Evolutionary conservation across 306 rosid species (phyloP).

Genomic region (Bauhinia variegata): DNA sequence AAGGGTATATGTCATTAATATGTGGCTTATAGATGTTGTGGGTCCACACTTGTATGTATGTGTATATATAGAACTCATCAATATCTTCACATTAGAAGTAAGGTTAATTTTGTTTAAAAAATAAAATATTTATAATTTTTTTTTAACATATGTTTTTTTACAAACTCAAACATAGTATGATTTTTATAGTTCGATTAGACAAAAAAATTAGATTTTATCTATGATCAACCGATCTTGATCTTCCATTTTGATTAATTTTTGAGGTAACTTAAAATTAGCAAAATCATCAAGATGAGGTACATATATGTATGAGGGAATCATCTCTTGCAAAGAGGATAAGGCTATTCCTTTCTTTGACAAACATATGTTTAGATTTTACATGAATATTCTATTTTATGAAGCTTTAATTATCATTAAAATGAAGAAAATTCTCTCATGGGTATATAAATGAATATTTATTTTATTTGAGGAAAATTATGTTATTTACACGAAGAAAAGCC

Average conservation of each 20-base stretch:
- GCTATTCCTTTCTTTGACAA: slow-evolving; percentile 1
- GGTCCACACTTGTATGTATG: too few relatives aligned
- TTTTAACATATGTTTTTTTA: too few relatives aligned
- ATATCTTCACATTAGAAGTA: too few relatives aligned
- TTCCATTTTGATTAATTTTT: not conserved
- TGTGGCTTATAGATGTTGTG: slow-evolving; percentile 31
- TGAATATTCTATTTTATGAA: not conserved
- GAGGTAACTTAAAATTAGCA: too few relatives aligned
- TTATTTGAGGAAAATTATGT: slow-evolving; percentile 28
- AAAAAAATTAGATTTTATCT: too few relatives aligned
- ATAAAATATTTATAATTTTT: too few relatives aligned
- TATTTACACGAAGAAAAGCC: slow-evolving; percentile 36
- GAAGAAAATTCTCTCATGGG: slow-evolving; percentile 30
- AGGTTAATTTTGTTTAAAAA: too few relatives aligned
- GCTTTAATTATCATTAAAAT: slow-evolving; percentile 36
- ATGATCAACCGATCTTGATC: not conserved
- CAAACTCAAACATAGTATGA: too few relatives aligned
- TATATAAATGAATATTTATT: slow-evolving; percentile 1
- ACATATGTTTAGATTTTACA: not conserved
- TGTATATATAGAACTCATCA: too few relatives aligned
- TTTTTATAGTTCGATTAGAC: too few relatives aligned
- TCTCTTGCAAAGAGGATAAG: slow-evolving; percentile 25
- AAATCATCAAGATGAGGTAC: too few relatives aligned
- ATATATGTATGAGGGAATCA: slow-evolving; percentile 26
- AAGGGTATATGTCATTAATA: slow-evolving; percentile 21